Evolutionary conservation across 78 protist species (phyloP).

Genomic region (Polysphondylium violaceum): DNA sequence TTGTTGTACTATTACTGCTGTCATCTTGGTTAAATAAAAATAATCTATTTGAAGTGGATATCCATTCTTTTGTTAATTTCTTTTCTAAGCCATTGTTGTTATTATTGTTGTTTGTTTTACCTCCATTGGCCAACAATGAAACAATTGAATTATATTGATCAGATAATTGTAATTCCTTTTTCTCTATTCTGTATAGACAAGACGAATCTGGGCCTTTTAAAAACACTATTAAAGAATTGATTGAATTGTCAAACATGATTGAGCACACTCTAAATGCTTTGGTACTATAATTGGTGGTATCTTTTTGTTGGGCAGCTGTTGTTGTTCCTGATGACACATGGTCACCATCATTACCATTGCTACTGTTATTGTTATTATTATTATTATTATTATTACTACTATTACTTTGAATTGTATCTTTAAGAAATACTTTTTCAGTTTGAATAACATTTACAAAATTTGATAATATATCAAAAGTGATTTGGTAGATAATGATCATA

Average conservation of each 20-base stretch:
- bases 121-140: not conserved
- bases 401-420: not conserved
- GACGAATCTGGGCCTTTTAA: constrained; percentile 29
- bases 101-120: not conserved
- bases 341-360: not conserved
- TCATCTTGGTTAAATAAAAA: not conserved
- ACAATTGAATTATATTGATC: too few species aligned
- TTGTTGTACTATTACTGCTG: not conserved
- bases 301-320: not conserved
- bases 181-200: constrained; percentile 44
- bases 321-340: not conserved
- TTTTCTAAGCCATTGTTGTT: not conserved
- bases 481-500: constrained; percentile 16
- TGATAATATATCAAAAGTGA: constrained; percentile 35
- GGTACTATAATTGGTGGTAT: not conserved
- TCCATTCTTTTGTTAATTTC: constrained; percentile 8
- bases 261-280: constrained; percentile 21
- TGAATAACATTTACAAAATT: constrained; percentile 20
- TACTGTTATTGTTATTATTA: constrained; percentile 10
- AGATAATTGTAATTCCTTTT: not conserved
- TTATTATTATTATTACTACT: not conserved
- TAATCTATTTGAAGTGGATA: constrained; percentile 6
- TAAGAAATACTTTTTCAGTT: not conserved
- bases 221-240: constrained; percentile 16
- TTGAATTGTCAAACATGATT: constrained; percentile 53